Evolutionary conservation across 2,329 filamentous ascomycete species (phyloP), one percentile per base, ranked within the genome.

Genomic region (Xylariaceae sp.): DNA sequence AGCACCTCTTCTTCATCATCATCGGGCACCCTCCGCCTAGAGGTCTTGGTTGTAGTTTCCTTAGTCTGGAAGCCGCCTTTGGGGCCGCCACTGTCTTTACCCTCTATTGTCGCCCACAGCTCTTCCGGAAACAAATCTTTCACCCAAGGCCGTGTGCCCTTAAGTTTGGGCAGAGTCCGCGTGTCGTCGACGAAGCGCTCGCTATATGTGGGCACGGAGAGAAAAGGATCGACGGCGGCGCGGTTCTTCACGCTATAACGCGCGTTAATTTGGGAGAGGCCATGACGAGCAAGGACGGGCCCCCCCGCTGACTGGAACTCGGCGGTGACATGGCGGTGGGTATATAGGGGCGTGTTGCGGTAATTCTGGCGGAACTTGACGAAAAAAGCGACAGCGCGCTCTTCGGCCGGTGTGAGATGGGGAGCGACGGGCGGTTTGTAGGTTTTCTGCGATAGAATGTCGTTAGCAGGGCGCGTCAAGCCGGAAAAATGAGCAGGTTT

Each of bases 231-330:
- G 48, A 79, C 63, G 9, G 77, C 80, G 39, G 80, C 80, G 62
- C 77, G 79, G 69, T 72, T 81, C 66, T 75, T 76, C 62, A 78
- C 69, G 57, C 75, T 78, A 69, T 79, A 84, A 52, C 75, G 76
- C 59, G 76, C 75, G 68, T 83, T 83, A 65, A 77, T 70, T 68
- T 84, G 80, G n/a, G 77, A 74, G 63, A 81, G 80, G 61, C 79
- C 79, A 68, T 84, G 83, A 11, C 69, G 65, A 47, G 71, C 66
- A 64, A 70, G 71, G 4, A 71, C 69, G 4, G 74, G 72, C 34
- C 76, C 75, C 50, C 68, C 65, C 11, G 55, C 53, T 2, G 57
- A 60, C 5, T 58, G 51, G n/a, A 59, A 57, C 29, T 58, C 53
- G 39, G 51, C 54, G 19, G 60, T 63, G 29, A 70, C 56, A 58